A percentile compares a stretch with the other conserved stretches of the same genome.
Evolutionary conservation across 2,329 filamentous ascomycete genomes (phyloP).

Genomic region (Ophiostoma sp.): DNA sequence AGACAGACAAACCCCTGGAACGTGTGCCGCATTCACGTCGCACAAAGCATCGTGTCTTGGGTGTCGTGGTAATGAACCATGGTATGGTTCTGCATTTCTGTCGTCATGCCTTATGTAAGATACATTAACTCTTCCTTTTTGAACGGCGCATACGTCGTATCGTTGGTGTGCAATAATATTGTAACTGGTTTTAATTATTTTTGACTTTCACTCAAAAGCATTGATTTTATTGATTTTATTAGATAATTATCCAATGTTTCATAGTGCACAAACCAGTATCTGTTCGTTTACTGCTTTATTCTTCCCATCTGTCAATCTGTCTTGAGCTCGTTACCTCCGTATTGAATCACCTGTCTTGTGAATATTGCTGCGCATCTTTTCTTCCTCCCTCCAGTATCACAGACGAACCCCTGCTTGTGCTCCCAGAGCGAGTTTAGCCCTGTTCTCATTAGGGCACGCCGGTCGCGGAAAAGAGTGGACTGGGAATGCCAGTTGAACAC

Average conservation of each 20-base stretch:
- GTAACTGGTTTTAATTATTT: too few relatives aligned
- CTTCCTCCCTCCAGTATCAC: background rate
- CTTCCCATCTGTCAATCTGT: background rate
- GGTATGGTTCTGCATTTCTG: background rate
- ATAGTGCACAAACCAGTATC: too few relatives aligned
- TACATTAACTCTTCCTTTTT: too few relatives aligned
- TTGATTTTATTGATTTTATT: too few relatives aligned
- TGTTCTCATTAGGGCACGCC: slow-evolving; percentile 17
- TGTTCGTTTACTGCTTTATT: background rate
- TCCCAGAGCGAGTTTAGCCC: slow-evolving; percentile 14
- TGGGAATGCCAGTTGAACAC: slow-evolving; percentile 5
- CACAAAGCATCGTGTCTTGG: background rate
- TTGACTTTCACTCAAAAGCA: too few relatives aligned
- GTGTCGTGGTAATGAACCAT: background rate
- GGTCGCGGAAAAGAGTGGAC: slow-evolving; percentile 22
- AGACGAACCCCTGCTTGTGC: background rate
- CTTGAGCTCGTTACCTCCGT: background rate
- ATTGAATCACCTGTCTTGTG: background rate
- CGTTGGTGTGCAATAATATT: too few relatives aligned
- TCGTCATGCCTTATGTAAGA: background rate
- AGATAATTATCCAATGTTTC: too few relatives aligned
- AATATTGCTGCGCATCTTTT: background rate
- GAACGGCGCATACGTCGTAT: too few relatives aligned
- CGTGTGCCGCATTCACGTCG: background rate
- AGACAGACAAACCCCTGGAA: background rate